Percentiles rank a stretch among this genome's conserved stretches.
Evolutionary conservation across 257 asterid species (phyloP).

Genomic region (Orobanche coerulescens): DNA sequence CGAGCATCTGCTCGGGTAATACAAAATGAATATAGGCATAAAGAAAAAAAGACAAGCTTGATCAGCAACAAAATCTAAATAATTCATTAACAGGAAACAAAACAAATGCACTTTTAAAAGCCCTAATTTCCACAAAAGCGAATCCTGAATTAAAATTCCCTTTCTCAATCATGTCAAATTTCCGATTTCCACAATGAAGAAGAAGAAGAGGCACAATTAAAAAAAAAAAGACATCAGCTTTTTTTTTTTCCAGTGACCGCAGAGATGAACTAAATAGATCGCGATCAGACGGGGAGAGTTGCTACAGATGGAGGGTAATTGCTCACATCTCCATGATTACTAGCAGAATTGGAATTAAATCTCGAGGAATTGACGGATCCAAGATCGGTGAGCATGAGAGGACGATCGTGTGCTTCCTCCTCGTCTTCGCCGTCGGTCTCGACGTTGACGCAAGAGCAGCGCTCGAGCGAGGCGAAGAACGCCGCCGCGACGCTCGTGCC

Average conservation of each 20-base stretch:
- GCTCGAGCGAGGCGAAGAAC: constrained; percentile 83
- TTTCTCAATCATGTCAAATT: too few species aligned
- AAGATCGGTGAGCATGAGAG: constrained; percentile 56
- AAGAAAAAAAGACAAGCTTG: too few species aligned
- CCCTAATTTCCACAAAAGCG: too few species aligned
- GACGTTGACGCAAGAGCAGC: constrained; percentile 84
- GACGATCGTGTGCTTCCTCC: constrained; percentile 79
- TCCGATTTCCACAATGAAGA: not conserved
- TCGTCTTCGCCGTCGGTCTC: constrained; percentile 78
- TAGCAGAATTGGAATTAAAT: constrained; percentile 27
- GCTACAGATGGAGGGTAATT: constrained; percentile 36
- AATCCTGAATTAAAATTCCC: too few species aligned
- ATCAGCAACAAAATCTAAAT: too few species aligned
- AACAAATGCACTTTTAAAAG: too few species aligned
- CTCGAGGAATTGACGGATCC: constrained; percentile 29
- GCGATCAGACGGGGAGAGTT: constrained; percentile 43
- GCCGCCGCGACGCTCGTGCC: constrained; percentile 85
- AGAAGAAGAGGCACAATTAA: not conserved
- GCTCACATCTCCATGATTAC: not conserved
- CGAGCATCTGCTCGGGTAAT: too few species aligned
- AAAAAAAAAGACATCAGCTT: not conserved
- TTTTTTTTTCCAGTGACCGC: not conserved
- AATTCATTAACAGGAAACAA: too few species aligned
- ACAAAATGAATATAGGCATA: too few species aligned
- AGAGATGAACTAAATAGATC: constrained; percentile 3